A percentile compares a stretch with the other conserved stretches of the same genome.
phyloP scores from a whole-genome alignment of 2,329 filamentous ascomycete genomes.

The Shiraia sp. region DNA sequence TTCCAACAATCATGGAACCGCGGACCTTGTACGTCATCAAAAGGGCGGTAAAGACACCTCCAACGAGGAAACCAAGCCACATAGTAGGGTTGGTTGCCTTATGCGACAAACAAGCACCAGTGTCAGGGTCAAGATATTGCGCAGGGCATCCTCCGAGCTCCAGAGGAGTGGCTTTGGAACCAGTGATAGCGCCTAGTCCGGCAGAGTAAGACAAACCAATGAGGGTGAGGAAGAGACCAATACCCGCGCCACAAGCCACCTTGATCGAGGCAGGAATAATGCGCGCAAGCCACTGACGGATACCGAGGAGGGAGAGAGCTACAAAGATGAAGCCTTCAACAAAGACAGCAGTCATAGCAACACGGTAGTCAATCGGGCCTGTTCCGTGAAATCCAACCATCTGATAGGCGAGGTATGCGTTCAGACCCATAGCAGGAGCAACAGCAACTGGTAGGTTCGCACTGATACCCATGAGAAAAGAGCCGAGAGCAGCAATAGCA shows the following conservation, averaged over 20 bases:
- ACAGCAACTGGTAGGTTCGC: conserved; percentile 78
- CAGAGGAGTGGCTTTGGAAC: conserved; percentile 67
- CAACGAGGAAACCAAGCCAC: conserved; percentile 88
- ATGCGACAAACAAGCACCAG: conserved; percentile 63
- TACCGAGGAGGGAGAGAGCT: conserved; percentile 70
- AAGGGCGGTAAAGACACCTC: conserved; percentile 76
- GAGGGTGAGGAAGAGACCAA: conserved; percentile 80
- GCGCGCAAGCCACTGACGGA: conserved; percentile 68
- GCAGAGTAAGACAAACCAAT: conserved; percentile 81
- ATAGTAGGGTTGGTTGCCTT: conserved; percentile 83
- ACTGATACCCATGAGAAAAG: conserved; percentile 79
- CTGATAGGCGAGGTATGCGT: conserved; percentile 86
- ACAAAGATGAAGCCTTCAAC: conserved; percentile 88
- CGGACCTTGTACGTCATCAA: conserved; percentile 86
- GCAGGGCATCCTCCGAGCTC: conserved; percentile 74
- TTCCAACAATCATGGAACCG: conserved; percentile 81
- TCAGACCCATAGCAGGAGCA: conserved; percentile 78
- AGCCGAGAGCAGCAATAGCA: conserved; percentile 77
- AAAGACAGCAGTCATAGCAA: conserved; percentile 84
- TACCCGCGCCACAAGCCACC: conserved; percentile 86
- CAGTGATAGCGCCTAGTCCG: conserved; percentile 78
- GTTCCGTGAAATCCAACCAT: conserved; percentile 77
- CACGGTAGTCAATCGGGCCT: conserved; percentile 67
- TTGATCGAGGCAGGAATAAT: conserved; percentile 80
- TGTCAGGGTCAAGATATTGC: conserved; percentile 47